Percentiles rank a stretch among this genome's conserved stretches.
phyloP scores from a whole-genome alignment of 1,284 basidiomycete genomes.

The Ganoderma lucidum region DNA sequence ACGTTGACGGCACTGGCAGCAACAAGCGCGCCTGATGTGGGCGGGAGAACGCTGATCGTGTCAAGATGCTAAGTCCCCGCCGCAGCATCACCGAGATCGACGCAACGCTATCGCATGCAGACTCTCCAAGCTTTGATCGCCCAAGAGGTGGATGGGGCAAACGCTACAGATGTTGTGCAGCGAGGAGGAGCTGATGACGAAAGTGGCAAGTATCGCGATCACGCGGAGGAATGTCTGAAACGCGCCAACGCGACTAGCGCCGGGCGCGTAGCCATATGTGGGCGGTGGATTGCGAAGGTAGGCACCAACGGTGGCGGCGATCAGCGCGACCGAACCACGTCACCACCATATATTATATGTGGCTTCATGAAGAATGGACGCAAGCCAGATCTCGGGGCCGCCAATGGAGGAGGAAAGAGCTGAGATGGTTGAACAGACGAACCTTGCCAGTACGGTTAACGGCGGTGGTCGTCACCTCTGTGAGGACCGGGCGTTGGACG shows the following conservation, averaged over 20 bases:
- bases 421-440: conserved; percentile 38
- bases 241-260: conserved; percentile 29
- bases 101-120: not conserved
- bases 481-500: conserved; percentile 65
- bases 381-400: not conserved
- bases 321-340: not conserved
- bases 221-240: conserved; percentile 19
- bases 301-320: conserved; percentile 4
- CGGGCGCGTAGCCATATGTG: conserved; percentile 24
- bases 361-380: not conserved
- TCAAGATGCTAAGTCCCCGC: not conserved
- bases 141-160: conserved; percentile 12
- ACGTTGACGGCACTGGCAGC: not conserved
- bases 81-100: conserved; percentile 1
- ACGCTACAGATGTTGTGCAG: conserved; percentile 15
- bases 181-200: conserved; percentile 20
- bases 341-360: not conserved
- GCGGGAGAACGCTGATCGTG: conserved; percentile 1
- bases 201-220: conserved; percentile 32
- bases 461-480: conserved; percentile 74
- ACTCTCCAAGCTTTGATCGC: conserved; percentile 7
- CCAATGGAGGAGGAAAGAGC: conserved; percentile 3
- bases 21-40: not conserved
- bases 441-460: conserved; percentile 73
- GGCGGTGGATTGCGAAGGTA: conserved; percentile 16